Percentiles rank a stretch among this genome's conserved stretches.
Evolutionary conservation across 106 monocot species (phyloP).

Genomic region (Allium cepa): DNA sequence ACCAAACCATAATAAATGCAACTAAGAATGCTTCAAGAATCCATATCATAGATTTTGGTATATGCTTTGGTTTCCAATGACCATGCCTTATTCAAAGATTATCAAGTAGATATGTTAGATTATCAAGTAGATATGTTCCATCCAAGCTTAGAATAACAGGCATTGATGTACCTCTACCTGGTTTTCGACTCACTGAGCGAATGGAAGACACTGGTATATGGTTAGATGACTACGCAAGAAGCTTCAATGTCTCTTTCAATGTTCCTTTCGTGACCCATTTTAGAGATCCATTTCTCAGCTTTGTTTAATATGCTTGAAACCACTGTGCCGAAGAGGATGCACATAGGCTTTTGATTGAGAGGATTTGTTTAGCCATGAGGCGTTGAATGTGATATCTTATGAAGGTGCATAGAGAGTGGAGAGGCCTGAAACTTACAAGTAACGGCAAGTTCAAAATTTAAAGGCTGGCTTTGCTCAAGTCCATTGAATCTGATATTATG

Average conservation of each 20-base stretch:
- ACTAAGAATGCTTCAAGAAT: slow-evolving; percentile 47
- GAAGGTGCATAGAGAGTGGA: slow-evolving; percentile 77
- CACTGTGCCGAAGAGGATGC: slow-evolving; percentile 51
- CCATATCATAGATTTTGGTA: slow-evolving; percentile 84
- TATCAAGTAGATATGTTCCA: slow-evolving; percentile 25
- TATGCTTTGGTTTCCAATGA: slow-evolving; percentile 86
- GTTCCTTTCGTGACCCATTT: slow-evolving; percentile 85
- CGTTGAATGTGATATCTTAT: slow-evolving; percentile 76
- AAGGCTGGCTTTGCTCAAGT: slow-evolving; percentile 73
- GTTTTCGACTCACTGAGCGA: slow-evolving; percentile 64
- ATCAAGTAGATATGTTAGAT: slow-evolving; percentile 14
- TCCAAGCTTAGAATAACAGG: slow-evolving; percentile 81
- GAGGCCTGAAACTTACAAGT: slow-evolving; percentile 85
- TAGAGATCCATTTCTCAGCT: slow-evolving; percentile 69
- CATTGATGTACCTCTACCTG: slow-evolving; percentile 75
- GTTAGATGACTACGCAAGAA: slow-evolving; percentile 53
- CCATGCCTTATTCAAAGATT: slow-evolving; percentile 70
- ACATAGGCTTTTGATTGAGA: slow-evolving; percentile 59
- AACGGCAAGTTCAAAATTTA: slow-evolving; percentile 76
- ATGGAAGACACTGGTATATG: slow-evolving; percentile 66
- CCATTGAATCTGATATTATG: slow-evolving; percentile 37
- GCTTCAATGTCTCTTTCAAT: slow-evolving; percentile 57
- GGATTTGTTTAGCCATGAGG: slow-evolving; percentile 49
- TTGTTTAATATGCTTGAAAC: slow-evolving; percentile 83
- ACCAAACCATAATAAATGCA: slow-evolving; percentile 43